Base-by-base conservation (phyloP, 345 rosid genomes). In the Populus nigra region DNA sequence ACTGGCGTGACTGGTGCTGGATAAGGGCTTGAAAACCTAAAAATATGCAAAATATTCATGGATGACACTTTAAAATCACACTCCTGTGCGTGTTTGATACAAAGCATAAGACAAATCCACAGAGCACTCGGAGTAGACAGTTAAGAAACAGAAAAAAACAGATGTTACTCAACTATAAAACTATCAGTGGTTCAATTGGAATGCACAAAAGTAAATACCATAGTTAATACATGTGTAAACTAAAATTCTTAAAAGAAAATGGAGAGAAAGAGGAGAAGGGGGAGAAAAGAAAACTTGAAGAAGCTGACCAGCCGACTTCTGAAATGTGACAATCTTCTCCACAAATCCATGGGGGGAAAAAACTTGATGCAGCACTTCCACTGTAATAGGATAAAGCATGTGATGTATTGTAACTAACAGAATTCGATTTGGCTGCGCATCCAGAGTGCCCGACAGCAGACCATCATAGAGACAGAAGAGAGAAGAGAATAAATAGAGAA, bases 11-110 rank as follows among this genome's bases (percentile, higher is more conserved):
- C 74, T 96, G 89, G 85, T 86, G 94, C 83, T 96, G 99, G 73
- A 96, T 92, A 83, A 96, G 94, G 74, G 98, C 93, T 91, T 96
- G 98, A 77, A 96, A 96, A 78, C 99, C 99, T 96, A 83, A 69
- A 80, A 29, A 80, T 41, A 71, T 59, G 68, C 31, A 82, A 27
- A 69, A 69, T 6, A 45, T 29, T 57, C 9, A 76, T 33, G 63
- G 27, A 61, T 29, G 76, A 65, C 61, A 70, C 29, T 47, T 67
- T 43, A 59, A 77, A 79, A 83, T 66, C 47, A 68, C 57, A 9
- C 11, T 61, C 68, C 66, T 62, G 35, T 47, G 50, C 61, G 61
- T 53, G 15, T 22, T 61, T 50, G 71, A 39, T 65, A 38, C n/a
- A 74, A 35, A 55, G 43, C 57, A 66, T 55, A 68, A 47, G 27